A percentile compares a stretch with the other conserved stretches of the same genome.
Evolutionary conservation across 2,329 filamentous ascomycete genomes (phyloP).

Genomic region (Nemania sp.): DNA sequence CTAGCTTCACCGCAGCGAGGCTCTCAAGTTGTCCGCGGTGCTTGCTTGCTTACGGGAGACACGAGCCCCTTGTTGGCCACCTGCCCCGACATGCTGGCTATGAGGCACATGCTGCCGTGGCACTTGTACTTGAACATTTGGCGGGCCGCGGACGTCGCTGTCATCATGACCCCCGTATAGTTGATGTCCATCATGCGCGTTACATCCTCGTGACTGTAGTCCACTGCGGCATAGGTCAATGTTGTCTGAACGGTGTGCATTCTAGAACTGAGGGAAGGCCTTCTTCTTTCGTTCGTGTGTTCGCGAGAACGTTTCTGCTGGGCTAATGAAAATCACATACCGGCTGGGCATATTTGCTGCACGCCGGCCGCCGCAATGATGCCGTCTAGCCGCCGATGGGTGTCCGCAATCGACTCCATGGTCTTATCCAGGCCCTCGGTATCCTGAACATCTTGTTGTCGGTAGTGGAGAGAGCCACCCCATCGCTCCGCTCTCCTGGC

Average conservation of each 20-base stretch:
- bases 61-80: slow-evolving; percentile 63
- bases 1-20: no score
- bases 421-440: slow-evolving; percentile 60
- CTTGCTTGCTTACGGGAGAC: slow-evolving; percentile 53
- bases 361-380: slow-evolving; percentile 71
- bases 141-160: slow-evolving; percentile 70
- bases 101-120: slow-evolving; percentile 60
- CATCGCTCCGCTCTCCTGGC: slow-evolving; percentile 65
- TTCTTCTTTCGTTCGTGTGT: not conserved
- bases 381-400: slow-evolving; percentile 64
- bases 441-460: slow-evolving; percentile 70
- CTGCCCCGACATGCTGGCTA: slow-evolving; percentile 60
- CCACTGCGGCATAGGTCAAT: slow-evolving; percentile 53
- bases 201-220: slow-evolving; percentile 63
- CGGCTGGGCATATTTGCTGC: slow-evolving; percentile 65
- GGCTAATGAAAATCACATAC: not conserved
- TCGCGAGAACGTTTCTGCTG: not conserved
- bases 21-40: not conserved
- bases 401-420: slow-evolving; percentile 62
- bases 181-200: slow-evolving; percentile 72
- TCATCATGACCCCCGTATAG: slow-evolving; percentile 71
- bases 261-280: not conserved
- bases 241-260: not conserved
- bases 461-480: slow-evolving; percentile 67
- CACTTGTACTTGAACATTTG: slow-evolving; percentile 60